Conservation (phyloP, 371 early-diverging fungal species). For the Mucor sp. region DNA sequence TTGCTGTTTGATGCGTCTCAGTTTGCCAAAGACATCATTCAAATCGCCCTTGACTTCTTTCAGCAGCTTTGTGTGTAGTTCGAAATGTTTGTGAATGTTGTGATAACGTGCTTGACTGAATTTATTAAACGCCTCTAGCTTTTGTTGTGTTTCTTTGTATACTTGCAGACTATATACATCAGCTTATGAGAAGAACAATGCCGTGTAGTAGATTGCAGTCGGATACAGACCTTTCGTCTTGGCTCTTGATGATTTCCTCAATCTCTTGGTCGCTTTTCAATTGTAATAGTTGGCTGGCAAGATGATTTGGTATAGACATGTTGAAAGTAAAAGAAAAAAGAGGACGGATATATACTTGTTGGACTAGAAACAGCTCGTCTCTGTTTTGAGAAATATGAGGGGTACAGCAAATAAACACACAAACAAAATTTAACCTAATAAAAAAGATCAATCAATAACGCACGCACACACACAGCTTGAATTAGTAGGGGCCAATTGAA, state of each 20-base stretch:
- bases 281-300: conserved; percentile 18
- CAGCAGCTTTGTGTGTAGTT: conserved; percentile 40
- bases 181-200: no score
- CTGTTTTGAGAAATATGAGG: conserved; percentile 3
- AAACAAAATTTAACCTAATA: conserved; percentile 3
- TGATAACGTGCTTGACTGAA: conserved; percentile 51
- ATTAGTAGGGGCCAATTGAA: background rate
- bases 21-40: conserved; percentile 40
- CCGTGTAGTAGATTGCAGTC: no score
- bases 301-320: conserved; percentile 20
- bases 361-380: background rate
- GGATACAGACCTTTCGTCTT: conserved; percentile 21
- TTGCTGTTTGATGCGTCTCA: conserved; percentile 40
- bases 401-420: background rate
- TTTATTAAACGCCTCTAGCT: conserved; percentile 45
- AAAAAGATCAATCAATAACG: background rate
- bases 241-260: conserved; percentile 8
- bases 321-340: background rate
- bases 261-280: conserved; percentile 26
- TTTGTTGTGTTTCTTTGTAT: conserved; percentile 31
- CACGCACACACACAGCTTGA: background rate
- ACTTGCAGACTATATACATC: conserved; percentile 20
- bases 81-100: conserved; percentile 46
- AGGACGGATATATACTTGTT: background rate
- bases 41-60: conserved; percentile 45